Percentiles rank a stretch among this genome's conserved stretches.
Evolutionary conservation across 495 filamentous ascomycete species (phyloP).

Genomic region (Aspergillus egyptiacus): DNA sequence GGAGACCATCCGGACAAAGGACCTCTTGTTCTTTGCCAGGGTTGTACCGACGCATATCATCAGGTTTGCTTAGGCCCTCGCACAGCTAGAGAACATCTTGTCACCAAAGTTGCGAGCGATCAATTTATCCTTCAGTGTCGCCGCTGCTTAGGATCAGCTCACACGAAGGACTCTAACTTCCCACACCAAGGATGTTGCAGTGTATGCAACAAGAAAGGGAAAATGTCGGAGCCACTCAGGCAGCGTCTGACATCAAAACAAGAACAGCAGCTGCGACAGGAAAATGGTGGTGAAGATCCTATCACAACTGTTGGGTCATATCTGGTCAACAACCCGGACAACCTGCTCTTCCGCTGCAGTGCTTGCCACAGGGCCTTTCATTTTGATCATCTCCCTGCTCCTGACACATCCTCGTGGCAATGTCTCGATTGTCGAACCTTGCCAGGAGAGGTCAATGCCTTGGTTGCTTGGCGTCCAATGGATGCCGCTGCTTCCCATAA

Average conservation of each 20-base stretch:
- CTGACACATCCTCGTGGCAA: constrained; percentile 46
- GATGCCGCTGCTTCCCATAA: constrained; percentile 32
- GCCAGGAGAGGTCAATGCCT: constrained; percentile 54
- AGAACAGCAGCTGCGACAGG: constrained; percentile 72
- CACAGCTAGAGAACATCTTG: constrained; percentile 71
- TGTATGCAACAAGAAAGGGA: constrained; percentile 54
- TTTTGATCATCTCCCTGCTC: constrained; percentile 60
- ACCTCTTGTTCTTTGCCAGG: constrained; percentile 77
- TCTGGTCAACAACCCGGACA: constrained; percentile 66
- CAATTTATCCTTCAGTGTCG: constrained; percentile 87
- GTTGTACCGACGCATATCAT: constrained; percentile 79
- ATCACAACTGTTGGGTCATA: constrained; percentile 53
- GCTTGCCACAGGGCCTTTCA: constrained; percentile 77
- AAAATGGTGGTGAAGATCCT: constrained; percentile 74
- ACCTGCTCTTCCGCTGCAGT: constrained; percentile 76
- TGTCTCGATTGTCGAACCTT: constrained; percentile 66
- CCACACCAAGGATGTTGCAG: constrained; percentile 69
- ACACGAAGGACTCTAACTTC: constrained; percentile 58
- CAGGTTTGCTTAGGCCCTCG: constrained; percentile 73
- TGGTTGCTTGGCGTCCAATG: constrained; percentile 86
- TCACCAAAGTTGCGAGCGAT: constrained; percentile 76
- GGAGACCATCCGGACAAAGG: constrained; percentile 52
- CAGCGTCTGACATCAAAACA: constrained; percentile 63
- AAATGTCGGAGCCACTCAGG: constrained; percentile 63
- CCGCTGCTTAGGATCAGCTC: constrained; percentile 64